A percentile compares a stretch with the other conserved stretches of the same genome.
These are phyloP conservation scores for Vanrija pseudolonga DNA, from an alignment of 1,284 basidiomycete genomes.

Conservation along the genomic window DNA sequence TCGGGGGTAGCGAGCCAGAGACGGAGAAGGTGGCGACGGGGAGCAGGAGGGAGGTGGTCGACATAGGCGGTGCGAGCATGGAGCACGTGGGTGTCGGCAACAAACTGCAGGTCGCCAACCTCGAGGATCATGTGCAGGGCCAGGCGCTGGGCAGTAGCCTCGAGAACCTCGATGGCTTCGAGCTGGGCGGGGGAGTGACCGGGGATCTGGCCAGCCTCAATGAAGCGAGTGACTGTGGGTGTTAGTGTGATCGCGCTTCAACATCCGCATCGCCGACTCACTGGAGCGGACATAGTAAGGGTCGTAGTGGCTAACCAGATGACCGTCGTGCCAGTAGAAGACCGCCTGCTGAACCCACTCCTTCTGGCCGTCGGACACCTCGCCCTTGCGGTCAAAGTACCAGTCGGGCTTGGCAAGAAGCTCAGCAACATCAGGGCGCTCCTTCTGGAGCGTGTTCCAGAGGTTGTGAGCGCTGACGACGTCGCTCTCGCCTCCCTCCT, in stretches of 20 bases:
- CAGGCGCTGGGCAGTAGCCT: conserved; percentile 47
- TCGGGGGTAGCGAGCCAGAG: conserved; percentile 50
- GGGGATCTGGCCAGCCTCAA: conserved; percentile 49
- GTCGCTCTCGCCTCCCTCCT: conserved; percentile 54
- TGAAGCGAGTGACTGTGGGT: conserved; percentile 4
- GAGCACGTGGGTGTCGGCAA: conserved; percentile 45
- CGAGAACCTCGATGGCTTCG: conserved; percentile 49
- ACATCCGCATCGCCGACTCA: too few relatives aligned
- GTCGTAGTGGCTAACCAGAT: conserved; percentile 34
- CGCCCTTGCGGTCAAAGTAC: conserved; percentile 49
- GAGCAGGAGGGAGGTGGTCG: conserved; percentile 46
- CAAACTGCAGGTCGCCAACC: conserved; percentile 49
- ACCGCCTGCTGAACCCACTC: conserved; percentile 29
- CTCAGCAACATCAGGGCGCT: conserved; percentile 50
- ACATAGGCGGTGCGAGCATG: conserved; percentile 51
- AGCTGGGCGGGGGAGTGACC: conserved; percentile 38
- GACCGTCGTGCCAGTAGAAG: conserved; percentile 23
- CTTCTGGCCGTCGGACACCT: conserved; percentile 43
- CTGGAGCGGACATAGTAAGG: conserved; percentile 35
- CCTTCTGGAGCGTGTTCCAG: conserved; percentile 50
- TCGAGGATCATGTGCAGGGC: conserved; percentile 51
- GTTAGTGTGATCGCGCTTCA: too few relatives aligned
- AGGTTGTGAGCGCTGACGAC: conserved; percentile 50
- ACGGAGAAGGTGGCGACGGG: conserved; percentile 50
- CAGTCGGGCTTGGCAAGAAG: conserved; percentile 42